These are phyloP conservation scores for Nicotiana obtusifolia DNA, from an alignment of 257 asterid genomes.

Conservation along the genomic window DNA sequence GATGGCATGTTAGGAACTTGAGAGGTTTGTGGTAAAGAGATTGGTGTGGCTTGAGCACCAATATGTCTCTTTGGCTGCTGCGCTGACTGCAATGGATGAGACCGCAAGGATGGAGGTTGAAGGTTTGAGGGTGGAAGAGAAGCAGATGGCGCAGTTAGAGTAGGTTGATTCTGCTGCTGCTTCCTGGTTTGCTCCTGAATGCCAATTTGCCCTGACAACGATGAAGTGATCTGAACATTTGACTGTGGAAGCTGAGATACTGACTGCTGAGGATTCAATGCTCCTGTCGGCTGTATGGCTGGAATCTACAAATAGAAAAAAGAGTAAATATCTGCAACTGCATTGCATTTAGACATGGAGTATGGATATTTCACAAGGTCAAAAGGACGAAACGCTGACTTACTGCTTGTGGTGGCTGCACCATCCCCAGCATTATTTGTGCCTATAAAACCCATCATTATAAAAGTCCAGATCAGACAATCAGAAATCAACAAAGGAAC, in stretches of 20 bases:
- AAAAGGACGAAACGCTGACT: conserved; percentile 12
- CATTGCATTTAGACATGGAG: conserved; percentile 14
- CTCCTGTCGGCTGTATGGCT: conserved; percentile 38
- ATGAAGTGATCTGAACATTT: conserved; percentile 39
- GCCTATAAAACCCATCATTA: conserved; percentile 44
- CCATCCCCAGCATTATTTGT: conserved; percentile 98
- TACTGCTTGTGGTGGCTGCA: conserved; percentile 77
- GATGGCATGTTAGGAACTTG: conserved; percentile 50
- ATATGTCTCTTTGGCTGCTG: conserved; percentile 54
- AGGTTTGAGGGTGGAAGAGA: conserved; percentile 43
- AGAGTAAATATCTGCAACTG: conserved; percentile 6
- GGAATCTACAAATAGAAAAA: conserved; percentile 35
- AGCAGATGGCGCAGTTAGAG: conserved; percentile 31
- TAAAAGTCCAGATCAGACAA: conserved; percentile 16
- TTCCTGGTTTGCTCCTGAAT: conserved; percentile 56
- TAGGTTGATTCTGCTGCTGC: conserved; percentile 51
- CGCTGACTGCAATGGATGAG: conserved; percentile 42
- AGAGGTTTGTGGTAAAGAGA: conserved; percentile 49
- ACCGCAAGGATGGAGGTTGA: conserved; percentile 45
- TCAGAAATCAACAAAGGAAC: conserved; percentile 7
- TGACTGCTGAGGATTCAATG: conserved; percentile 53
- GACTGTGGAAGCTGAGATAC: conserved; percentile 42
- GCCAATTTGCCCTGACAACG: conserved; percentile 43
- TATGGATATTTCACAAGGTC: conserved; percentile 4
- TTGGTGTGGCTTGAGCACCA: conserved; percentile 43